A percentile compares a stretch with the other conserved stretches of the same genome.
Evolutionary conservation across 176 grass and related monocot genomes (phyloP).

Genomic region (Oryza longistaminata): DNA sequence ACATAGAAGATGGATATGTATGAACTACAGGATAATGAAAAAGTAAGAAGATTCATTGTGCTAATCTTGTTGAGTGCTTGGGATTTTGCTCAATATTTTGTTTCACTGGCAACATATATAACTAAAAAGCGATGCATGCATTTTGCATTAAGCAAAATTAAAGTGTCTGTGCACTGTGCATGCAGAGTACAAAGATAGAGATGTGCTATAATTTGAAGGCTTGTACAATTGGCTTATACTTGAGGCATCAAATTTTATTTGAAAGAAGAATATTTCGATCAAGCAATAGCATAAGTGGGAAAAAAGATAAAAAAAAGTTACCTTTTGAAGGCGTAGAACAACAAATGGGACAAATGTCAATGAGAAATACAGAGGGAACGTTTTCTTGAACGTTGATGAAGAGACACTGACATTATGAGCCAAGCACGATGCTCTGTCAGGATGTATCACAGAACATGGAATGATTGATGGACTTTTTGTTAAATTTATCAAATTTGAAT

Average conservation of each 20-base stretch:
- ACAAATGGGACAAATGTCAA: constrained; percentile 95
- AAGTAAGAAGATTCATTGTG: no score
- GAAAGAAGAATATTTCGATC: constrained; percentile 6
- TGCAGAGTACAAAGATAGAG: constrained; percentile 16
- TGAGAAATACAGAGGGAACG: constrained; percentile 96
- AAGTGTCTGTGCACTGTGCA: constrained; percentile 20
- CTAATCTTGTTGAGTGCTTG: background rate
- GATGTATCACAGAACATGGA: constrained; percentile 92
- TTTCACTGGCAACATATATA: constrained; percentile 6
- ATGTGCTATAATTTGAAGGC: background rate
- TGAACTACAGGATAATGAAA: background rate
- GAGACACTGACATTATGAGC: constrained; percentile 65
- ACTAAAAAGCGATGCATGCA: background rate
- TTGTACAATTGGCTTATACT: background rate
- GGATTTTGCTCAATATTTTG: constrained; percentile 5
- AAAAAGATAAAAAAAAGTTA: constrained; percentile 46
- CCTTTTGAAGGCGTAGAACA: constrained; percentile 95
- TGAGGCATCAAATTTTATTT: constrained; percentile 19
- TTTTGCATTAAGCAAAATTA: background rate
- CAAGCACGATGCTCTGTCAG: constrained; percentile 77
- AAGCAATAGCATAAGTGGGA: constrained; percentile 26
- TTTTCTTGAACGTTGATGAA: constrained; percentile 97
- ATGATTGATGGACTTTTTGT: constrained; percentile 64
- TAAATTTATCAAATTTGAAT: constrained; percentile 55
- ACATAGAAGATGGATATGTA: background rate